Conservation (phyloP, 495 filamentous ascomycete genomes). For the Physcia stellaris region DNA sequence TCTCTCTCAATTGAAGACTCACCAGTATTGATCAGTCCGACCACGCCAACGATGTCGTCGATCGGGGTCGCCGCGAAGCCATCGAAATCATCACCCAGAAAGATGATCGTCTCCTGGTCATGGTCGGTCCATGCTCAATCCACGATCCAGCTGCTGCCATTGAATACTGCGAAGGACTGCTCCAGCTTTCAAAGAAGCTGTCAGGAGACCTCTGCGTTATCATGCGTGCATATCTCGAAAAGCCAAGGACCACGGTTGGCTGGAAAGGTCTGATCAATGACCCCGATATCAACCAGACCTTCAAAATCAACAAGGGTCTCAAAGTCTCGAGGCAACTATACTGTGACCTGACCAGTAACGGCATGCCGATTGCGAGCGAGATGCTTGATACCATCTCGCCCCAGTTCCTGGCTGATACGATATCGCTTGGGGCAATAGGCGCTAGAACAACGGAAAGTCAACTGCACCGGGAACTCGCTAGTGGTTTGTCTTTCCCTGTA, state of each 20-base stretch:
- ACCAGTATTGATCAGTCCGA: slow-evolving; percentile 31
- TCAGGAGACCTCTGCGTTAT: slow-evolving; percentile 80
- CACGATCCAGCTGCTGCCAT: slow-evolving; percentile 88
- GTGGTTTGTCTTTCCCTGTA: slow-evolving; percentile 88
- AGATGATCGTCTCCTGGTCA: slow-evolving; percentile 68
- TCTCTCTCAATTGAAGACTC: slow-evolving; percentile 16
- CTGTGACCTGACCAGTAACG: slow-evolving; percentile 82
- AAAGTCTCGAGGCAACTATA: slow-evolving; percentile 80
- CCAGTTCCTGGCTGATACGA: slow-evolving; percentile 89
- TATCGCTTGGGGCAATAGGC: slow-evolving; percentile 86
- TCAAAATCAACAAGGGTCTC: slow-evolving; percentile 97
- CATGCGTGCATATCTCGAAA: slow-evolving; percentile 98
- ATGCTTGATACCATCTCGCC: slow-evolving; percentile 99
- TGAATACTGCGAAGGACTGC: slow-evolving; percentile 79
- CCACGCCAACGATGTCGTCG: slow-evolving; percentile 65
- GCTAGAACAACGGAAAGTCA: slow-evolving; percentile 93
- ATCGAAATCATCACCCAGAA: slow-evolving; percentile 65
- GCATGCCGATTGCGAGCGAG: slow-evolving; percentile 97
- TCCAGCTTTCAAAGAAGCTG: slow-evolving; percentile 80
- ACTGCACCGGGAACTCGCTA: slow-evolving; percentile 87
- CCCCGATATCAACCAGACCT: slow-evolving; percentile 95
- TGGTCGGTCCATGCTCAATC: slow-evolving; percentile 94
- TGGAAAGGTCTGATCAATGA: slow-evolving; percentile 99
- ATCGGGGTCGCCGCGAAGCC: slow-evolving; percentile 67
- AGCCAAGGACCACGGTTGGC: slow-evolving; percentile 94